These are phyloP conservation scores for Globisporangium uncinulatum DNA, from an alignment of 352 stramenopile species.

Conservation along the genomic window DNA sequence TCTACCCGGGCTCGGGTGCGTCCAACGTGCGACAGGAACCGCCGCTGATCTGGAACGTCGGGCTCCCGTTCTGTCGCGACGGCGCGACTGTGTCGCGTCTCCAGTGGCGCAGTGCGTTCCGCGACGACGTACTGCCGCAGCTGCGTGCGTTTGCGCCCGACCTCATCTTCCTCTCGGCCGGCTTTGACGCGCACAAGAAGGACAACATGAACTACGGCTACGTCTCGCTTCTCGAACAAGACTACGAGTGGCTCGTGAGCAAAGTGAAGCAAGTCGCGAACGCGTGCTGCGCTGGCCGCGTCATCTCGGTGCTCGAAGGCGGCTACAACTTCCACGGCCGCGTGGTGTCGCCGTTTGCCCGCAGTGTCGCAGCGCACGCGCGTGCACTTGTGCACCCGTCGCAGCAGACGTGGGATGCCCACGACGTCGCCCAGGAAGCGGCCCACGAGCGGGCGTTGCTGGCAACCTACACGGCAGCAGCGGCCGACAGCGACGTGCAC, in stretches of 20 bases:
- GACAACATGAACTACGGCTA: slow-evolving; percentile 82
- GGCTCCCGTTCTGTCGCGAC: slow-evolving; percentile 43
- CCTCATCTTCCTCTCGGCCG: slow-evolving; percentile 77
- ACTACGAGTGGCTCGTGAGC: slow-evolving; percentile 80
- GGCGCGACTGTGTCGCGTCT: slow-evolving; percentile 54
- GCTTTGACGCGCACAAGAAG: slow-evolving; percentile 78
- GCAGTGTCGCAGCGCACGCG: slow-evolving; percentile 67
- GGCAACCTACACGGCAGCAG: slow-evolving; percentile 32
- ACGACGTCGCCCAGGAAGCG: slow-evolving; percentile 42
- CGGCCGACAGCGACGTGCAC: background rate
- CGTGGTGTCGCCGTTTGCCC: slow-evolving; percentile 75
- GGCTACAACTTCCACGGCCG: slow-evolving; percentile 86
- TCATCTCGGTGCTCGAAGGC: slow-evolving; percentile 83
- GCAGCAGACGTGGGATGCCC: slow-evolving; percentile 36
- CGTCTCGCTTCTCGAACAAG: slow-evolving; percentile 66
- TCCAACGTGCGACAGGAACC: slow-evolving; percentile 22
- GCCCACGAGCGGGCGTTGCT: slow-evolving; percentile 42
- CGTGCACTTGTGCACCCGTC: slow-evolving; percentile 51
- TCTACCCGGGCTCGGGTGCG: slow-evolving; percentile 73
- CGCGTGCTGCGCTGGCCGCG: slow-evolving; percentile 51
- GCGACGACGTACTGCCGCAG: slow-evolving; percentile 52
- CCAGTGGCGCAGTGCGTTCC: slow-evolving; percentile 72
- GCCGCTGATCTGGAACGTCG: slow-evolving; percentile 65
- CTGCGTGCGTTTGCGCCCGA: slow-evolving; percentile 61
- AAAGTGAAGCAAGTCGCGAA: slow-evolving; percentile 76